Percentiles rank a stretch among this genome's conserved stretches.
Evolutionary conservation across 805 yeast species (phyloP).

Genomic region (Ogataea parapolymorpha): DNA sequence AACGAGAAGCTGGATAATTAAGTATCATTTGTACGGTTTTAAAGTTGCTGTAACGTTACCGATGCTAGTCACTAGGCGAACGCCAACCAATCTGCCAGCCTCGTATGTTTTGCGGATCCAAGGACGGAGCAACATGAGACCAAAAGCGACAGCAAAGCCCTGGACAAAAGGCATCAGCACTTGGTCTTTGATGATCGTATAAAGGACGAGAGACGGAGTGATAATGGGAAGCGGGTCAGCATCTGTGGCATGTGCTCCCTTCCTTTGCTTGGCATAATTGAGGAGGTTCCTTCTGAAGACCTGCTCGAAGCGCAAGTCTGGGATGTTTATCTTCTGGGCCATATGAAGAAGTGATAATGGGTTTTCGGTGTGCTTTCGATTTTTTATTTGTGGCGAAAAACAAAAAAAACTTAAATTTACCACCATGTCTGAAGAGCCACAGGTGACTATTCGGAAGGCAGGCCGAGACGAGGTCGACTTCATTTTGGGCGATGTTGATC

Average conservation of each 20-base stretch:
- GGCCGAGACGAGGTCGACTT: slow-evolving; percentile 88
- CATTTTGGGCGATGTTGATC: slow-evolving; percentile 79
- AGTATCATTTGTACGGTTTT: slow-evolving; percentile 6
- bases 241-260: slow-evolving; percentile 10
- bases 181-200: slow-evolving; percentile 51
- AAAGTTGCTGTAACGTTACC: slow-evolving; percentile 10
- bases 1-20: slow-evolving; percentile 34
- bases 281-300: slow-evolving; percentile 46
- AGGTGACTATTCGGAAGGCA: slow-evolving; percentile 83
- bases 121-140: slow-evolving; percentile 37
- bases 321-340: slow-evolving; percentile 33
- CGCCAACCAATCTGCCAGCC: slow-evolving; percentile 25
- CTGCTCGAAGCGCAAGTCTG: slow-evolving; percentile 68
- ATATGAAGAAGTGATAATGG: neutral
- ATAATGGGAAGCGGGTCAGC: slow-evolving; percentile 24
- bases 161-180: slow-evolving; percentile 55
- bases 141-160: slow-evolving; percentile 45
- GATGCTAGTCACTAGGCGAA: slow-evolving; percentile 14
- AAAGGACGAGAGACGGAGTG: slow-evolving; percentile 43
- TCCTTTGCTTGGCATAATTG: slow-evolving; percentile 22
- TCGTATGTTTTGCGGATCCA: slow-evolving; percentile 25
- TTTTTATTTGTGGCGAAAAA: slow-evolving; percentile 8
- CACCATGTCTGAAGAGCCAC: slow-evolving; percentile 51
- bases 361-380: slow-evolving; percentile 8
- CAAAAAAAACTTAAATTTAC: slow-evolving; percentile 4